These are phyloP conservation scores for Entrophospora sp. DNA, from an alignment of 192 early-diverging fungal genomes.

Conservation along the genomic window DNA sequence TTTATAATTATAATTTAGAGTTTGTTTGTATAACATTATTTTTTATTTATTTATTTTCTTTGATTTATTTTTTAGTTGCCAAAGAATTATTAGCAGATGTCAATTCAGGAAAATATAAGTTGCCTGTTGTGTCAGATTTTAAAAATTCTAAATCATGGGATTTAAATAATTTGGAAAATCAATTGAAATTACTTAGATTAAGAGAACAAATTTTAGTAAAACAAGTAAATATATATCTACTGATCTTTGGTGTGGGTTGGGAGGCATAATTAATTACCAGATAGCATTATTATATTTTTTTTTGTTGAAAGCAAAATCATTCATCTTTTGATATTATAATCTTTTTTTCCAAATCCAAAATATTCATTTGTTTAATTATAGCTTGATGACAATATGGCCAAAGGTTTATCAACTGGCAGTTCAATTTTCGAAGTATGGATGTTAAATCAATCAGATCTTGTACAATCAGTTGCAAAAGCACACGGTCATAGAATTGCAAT, in stretches of 20 bases:
- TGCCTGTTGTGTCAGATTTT: conserved; percentile 32
- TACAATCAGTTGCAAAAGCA: conserved; percentile 57
- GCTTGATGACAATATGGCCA: conserved; percentile 40
- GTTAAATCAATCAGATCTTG: conserved; percentile 59
- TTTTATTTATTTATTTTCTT: not conserved
- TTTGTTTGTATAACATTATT: not conserved
- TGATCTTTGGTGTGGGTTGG: no score
- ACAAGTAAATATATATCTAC: conserved; percentile 24
- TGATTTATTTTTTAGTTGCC: conserved; percentile 28
- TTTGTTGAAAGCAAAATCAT: no score
- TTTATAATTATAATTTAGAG: not conserved
- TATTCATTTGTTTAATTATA: no score
- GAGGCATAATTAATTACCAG: no score
- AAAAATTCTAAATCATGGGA: conserved; percentile 38
- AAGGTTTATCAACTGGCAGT: conserved; percentile 40
- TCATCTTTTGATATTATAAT: not conserved
- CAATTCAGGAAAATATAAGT: conserved; percentile 34
- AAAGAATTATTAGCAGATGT: conserved; percentile 60
- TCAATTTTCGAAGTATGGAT: conserved; percentile 69
- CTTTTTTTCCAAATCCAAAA: conserved; percentile 8
- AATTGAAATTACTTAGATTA: conserved; percentile 42
- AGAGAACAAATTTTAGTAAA: conserved; percentile 37
- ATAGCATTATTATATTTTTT: no score
- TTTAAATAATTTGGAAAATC: conserved; percentile 29
- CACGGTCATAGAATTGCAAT: conserved; percentile 57